Base-by-base conservation (phyloP, 2,329 filamentous ascomycete species). In the Claviceps capensis region DNA sequence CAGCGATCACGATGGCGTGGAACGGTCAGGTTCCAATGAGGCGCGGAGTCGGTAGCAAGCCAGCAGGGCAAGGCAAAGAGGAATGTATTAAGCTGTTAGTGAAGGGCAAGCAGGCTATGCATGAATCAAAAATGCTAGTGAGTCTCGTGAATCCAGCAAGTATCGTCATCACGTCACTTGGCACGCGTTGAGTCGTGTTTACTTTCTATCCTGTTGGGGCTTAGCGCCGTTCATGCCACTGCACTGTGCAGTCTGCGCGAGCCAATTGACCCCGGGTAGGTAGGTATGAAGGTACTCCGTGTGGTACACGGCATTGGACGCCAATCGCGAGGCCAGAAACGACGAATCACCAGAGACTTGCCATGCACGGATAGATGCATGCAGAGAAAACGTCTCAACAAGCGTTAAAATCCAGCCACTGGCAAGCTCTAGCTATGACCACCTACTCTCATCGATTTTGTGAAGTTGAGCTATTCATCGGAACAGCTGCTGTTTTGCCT, bases 151-250 rank as follows among this genome's bases (percentile, higher is more conserved):
- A 16, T 6, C 26, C 16, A 17, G n/a, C 22, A n/a, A 19, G 13
- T 9, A 26, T 50, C 37, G 42, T 50, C 44, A 36, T 47, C 49
- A 50, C 41, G 26, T 36, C 44, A 36, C 49, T 16, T 7, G 51
- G 26, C 56, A 57, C 48, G 49, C 52, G 55, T 59, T 62, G 62
- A 61, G 63, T 64, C 62, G 67, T 72, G 69, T 72, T 72, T 72
- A 72, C 70, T 71, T 65, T 55, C 30, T 60, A 55, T 58, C 64
- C 61, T 53, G 38, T 64, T 67, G 56, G 23, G 61, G 67, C 54
- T 58, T 70, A 69, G 67, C 56, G 56, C 52, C 6, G 8, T 8
- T 34, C 13, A 23, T 19, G n/a, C 30, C 16, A 30, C 26, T 26
- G 23, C 23, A 26, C 23, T 26, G 23, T 26, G 23, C 23, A 26